A percentile compares a stretch with the other conserved stretches of the same genome.
Evolutionary conservation across 768 basidiomycete species (phyloP).

Genomic region (Basidioascus undulatus): DNA sequence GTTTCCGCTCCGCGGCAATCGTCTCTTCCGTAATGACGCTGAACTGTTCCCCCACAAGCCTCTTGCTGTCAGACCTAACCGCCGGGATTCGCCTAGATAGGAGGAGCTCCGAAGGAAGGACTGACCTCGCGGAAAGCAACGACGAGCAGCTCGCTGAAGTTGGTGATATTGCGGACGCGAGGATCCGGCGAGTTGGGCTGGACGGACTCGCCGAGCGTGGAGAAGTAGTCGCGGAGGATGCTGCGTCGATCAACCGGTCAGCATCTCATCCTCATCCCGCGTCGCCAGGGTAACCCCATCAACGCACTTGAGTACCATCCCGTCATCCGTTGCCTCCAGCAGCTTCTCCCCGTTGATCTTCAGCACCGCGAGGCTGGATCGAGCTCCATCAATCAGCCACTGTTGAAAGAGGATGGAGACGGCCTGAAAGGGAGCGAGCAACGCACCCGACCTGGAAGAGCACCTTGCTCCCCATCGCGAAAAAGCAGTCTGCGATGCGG

Average conservation of each 20-base stretch:
- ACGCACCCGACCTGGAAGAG: conserved; percentile 92
- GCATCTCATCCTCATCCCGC: background rate
- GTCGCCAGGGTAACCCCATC: background rate
- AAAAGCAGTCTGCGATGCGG: conserved; percentile 56
- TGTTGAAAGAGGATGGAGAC: background rate
- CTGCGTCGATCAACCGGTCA: conserved; percentile 21
- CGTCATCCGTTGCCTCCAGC: conserved; percentile 84
- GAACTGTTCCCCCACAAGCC: too few species aligned
- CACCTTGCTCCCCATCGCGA: conserved; percentile 97
- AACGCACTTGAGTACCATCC: conserved; percentile 72
- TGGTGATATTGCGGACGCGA: conserved; percentile 73
- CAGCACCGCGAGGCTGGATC: conserved; percentile 47
- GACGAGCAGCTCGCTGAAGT: conserved; percentile 82
- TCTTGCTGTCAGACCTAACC: too few species aligned
- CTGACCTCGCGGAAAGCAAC: conserved; percentile 89
- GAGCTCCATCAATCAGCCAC: background rate
- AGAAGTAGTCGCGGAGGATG: conserved; percentile 86
- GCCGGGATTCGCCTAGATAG: too few species aligned
- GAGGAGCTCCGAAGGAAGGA: too few species aligned
- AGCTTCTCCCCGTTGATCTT: conserved; percentile 92
- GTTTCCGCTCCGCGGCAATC: conserved; percentile 60
- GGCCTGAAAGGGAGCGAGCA: background rate
- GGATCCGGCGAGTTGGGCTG: conserved; percentile 74
- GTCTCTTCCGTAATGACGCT: conserved; percentile 87
- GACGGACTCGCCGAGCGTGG: conserved; percentile 75